Evolutionary conservation across 768 basidiomycete species (phyloP).

Genomic region (Russula sp.): DNA sequence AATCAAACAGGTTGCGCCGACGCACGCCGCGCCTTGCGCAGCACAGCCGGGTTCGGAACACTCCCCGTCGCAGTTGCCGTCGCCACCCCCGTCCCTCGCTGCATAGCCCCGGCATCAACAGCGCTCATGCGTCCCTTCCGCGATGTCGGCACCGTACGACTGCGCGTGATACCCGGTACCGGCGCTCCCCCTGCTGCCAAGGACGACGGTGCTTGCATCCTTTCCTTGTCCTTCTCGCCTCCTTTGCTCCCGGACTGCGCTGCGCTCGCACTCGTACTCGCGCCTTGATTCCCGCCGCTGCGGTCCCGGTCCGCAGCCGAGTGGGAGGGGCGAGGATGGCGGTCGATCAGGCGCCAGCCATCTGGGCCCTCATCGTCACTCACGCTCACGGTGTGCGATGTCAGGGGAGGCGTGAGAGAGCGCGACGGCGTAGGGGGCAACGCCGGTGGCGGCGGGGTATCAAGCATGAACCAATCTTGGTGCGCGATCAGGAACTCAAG

Average conservation of each 20-base stretch:
- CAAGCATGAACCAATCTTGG: conserved; percentile 92
- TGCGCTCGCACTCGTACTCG: conserved; percentile 36
- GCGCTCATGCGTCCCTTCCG: conserved; percentile 14
- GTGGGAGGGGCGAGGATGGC: background rate
- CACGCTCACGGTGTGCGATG: conserved; percentile 12
- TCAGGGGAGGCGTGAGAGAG: conserved; percentile 15
- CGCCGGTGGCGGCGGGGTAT: conserved; percentile 64
- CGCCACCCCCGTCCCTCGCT: background rate
- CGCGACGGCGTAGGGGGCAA: conserved; percentile 17
- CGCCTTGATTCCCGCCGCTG: conserved; percentile 26
- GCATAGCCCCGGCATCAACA: background rate
- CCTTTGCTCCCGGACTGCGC: background rate
- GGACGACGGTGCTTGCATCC: conserved; percentile 31
- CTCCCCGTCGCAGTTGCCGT: background rate
- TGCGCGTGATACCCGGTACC: conserved; percentile 41
- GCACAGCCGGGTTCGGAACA: background rate
- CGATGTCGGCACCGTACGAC: conserved; percentile 57
- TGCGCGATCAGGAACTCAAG: conserved; percentile 95
- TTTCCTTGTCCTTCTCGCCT: background rate
- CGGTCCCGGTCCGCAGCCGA: too few relatives aligned
- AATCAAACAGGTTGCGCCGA: conserved; percentile 12
- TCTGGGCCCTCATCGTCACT: conserved; percentile 35
- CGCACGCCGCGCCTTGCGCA: conserved; percentile 17
- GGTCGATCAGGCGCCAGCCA: conserved; percentile 27
- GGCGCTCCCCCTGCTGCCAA: conserved; percentile 18